Evolutionary conservation across 2,329 filamentous ascomycete genomes (phyloP).

Genomic region (Penicillium decumbens): DNA sequence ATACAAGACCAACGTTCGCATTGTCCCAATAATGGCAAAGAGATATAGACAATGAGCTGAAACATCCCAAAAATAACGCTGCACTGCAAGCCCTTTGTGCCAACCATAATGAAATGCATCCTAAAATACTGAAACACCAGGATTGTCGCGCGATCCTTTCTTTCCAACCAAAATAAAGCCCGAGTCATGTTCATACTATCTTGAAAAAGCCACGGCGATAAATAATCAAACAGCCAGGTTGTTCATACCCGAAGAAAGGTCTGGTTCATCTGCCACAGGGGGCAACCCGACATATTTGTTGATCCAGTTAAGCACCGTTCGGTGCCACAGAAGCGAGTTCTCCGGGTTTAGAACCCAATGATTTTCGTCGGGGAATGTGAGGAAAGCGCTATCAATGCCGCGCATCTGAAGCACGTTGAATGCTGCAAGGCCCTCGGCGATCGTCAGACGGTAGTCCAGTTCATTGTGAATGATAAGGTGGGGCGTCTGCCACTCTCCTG

Average conservation of each 20-base stretch:
- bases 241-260: constrained; percentile 15
- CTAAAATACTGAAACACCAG: neutral
- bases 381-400: constrained; percentile 68
- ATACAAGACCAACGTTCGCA: neutral
- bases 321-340: constrained; percentile 87
- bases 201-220: neutral
- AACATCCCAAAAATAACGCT: constrained; percentile 8
- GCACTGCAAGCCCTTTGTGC: neutral
- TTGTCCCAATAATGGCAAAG: constrained; percentile 10
- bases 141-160: constrained; percentile 2
- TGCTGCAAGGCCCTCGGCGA: constrained; percentile 76
- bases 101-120: neutral
- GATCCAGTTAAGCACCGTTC: constrained; percentile 74
- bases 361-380: constrained; percentile 76
- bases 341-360: constrained; percentile 88
- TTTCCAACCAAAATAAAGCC: constrained; percentile 6
- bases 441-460: constrained; percentile 79
- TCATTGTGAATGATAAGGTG: constrained; percentile 87
- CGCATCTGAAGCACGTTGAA: constrained; percentile 80
- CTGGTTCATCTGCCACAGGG: constrained; percentile 36
- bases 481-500: constrained; percentile 74
- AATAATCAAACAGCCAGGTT: constrained; percentile 18
- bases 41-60: constrained; percentile 14
- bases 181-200: neutral
- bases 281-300: constrained; percentile 55